These are phyloP conservation scores for Neurospora sp. DNA, from an alignment of 2,329 filamentous ascomycete species.

Conservation along the genomic window DNA sequence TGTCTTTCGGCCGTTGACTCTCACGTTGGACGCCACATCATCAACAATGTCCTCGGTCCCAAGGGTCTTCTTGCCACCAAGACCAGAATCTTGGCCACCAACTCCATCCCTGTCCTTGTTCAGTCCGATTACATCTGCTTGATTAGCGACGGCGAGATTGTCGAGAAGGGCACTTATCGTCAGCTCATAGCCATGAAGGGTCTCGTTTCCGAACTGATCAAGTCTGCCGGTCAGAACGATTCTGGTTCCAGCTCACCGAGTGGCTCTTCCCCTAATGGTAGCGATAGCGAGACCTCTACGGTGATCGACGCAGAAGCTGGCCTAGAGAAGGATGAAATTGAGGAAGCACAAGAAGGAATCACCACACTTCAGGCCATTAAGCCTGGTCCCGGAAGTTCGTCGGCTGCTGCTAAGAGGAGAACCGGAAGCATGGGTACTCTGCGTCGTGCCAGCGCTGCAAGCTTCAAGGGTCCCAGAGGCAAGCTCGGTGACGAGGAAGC, in stretches of 20 bases:
- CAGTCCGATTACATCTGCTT: slow-evolving; percentile 85
- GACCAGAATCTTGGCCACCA: slow-evolving; percentile 87
- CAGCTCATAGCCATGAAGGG: slow-evolving; percentile 92
- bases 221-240: slow-evolving; percentile 55
- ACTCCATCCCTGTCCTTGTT: slow-evolving; percentile 82
- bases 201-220: slow-evolving; percentile 74
- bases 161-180: slow-evolving; percentile 82
- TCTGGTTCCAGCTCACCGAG: slow-evolving; percentile 29
- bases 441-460: slow-evolving; percentile 82
- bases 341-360: slow-evolving; percentile 68
- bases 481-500: slow-evolving; percentile 80
- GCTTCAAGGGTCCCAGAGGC: slow-evolving; percentile 75
- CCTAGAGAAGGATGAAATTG: slow-evolving; percentile 56
- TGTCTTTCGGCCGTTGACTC: slow-evolving; percentile 96
- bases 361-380: slow-evolving; percentile 70
- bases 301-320: slow-evolving; percentile 41
- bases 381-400: slow-evolving; percentile 27
- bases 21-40: slow-evolving; percentile 89
- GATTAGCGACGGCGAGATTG: slow-evolving; percentile 69
- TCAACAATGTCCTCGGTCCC: slow-evolving; percentile 83
- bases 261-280: slow-evolving; percentile 23
- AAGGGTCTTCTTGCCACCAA: slow-evolving; percentile 75
- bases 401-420: slow-evolving; percentile 39
- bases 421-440: slow-evolving; percentile 69
- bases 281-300: slow-evolving; percentile 47